Evolutionary conservation across 2,329 filamentous ascomycete species (phyloP).

Genomic region (Phialemonium atrogriseum): DNA sequence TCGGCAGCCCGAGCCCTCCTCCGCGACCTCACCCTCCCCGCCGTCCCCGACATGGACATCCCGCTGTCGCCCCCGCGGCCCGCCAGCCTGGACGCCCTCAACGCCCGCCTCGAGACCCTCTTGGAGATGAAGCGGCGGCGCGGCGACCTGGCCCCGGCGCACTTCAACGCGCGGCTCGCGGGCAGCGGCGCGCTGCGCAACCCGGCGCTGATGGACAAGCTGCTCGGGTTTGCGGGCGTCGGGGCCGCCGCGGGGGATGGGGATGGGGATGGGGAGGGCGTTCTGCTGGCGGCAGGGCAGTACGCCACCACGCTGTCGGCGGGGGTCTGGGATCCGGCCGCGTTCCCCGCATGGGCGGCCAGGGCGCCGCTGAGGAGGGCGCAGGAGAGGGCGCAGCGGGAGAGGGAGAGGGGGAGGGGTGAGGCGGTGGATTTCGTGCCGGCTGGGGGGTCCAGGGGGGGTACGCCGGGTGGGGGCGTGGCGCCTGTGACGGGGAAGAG

Average conservation of each 20-base stretch:
- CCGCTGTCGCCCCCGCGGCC: conserved; percentile 63
- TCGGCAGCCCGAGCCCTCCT: conserved; percentile 54
- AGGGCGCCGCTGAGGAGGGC: conserved; percentile 39
- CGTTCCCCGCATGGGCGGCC: conserved; percentile 47
- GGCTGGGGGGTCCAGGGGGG: conserved; percentile 13
- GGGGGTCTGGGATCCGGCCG: conserved; percentile 49
- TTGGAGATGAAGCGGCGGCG: conserved; percentile 64
- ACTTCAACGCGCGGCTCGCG: conserved; percentile 71
- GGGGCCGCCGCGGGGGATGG: conserved; percentile 25
- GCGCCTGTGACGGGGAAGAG: conserved; percentile 15
- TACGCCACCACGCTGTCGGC: conserved; percentile 55
- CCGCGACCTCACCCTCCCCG: conserved; percentile 66
- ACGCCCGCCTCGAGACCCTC: conserved; percentile 65
- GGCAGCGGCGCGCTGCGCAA: conserved; percentile 61
- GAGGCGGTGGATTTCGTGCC: conserved; percentile 43
- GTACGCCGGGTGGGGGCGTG: conserved; percentile 13
- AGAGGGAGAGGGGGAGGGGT: conserved; percentile 34
- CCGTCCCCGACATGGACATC: conserved; percentile 64
- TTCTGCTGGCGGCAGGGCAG: conserved; percentile 33
- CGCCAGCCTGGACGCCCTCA: conserved; percentile 31
- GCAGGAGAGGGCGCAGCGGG: conserved; percentile 36
- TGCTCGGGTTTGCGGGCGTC: conserved; percentile 58
- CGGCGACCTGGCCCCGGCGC: too few relatives aligned
- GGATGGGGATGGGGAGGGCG: conserved; percentile 19
- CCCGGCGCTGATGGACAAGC: conserved; percentile 62